A percentile compares a stretch with the other conserved stretches of the same genome.
Conservation (phyloP, 805 yeast species). For the Nakazawaea ernobii region DNA sequence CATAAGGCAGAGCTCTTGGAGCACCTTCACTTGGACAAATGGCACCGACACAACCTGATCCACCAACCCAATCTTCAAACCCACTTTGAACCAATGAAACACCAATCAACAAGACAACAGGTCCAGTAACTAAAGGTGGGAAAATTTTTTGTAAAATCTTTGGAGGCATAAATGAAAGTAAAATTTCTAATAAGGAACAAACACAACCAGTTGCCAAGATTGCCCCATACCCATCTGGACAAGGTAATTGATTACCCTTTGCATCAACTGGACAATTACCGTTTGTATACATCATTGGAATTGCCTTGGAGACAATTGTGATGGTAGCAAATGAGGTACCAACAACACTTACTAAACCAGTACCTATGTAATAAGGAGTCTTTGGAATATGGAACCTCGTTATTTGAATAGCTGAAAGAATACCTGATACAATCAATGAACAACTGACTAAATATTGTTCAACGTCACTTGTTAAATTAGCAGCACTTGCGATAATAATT, state of each 20-base stretch:
- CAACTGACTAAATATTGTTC: slow-evolving; percentile 68
- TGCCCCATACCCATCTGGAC: slow-evolving; percentile 91
- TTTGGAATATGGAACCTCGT: slow-evolving; percentile 71
- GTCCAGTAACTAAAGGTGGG: slow-evolving; percentile 92
- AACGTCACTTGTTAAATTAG: slow-evolving; percentile 44
- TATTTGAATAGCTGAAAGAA: slow-evolving; percentile 70
- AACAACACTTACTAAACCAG: slow-evolving; percentile 84
- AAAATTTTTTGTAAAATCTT: slow-evolving; percentile 61
- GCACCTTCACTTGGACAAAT: slow-evolving; percentile 45
- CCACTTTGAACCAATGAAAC: slow-evolving; percentile 63
- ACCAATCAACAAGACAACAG: slow-evolving; percentile 81
- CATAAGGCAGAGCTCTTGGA: slow-evolving; percentile 58
- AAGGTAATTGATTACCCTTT: slow-evolving; percentile 65
- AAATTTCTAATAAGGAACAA: slow-evolving; percentile 71
- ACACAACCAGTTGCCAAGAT: slow-evolving; percentile 74
- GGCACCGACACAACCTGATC: slow-evolving; percentile 49
- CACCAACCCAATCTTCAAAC: slow-evolving; percentile 84
- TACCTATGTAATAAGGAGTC: slow-evolving; percentile 76
- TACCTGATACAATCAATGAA: slow-evolving; percentile 63
- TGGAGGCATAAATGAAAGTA: slow-evolving; percentile 75
- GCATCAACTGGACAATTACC: slow-evolving; percentile 62
- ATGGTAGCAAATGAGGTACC: slow-evolving; percentile 91
- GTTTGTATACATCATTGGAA: slow-evolving; percentile 72
- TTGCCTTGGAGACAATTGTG: slow-evolving; percentile 66
- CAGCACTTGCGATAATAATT: slow-evolving; percentile 57